These are phyloP conservation scores for Diaporthe sp. DNA, from an alignment of 2,329 filamentous ascomycete species.

Conservation along the genomic window DNA sequence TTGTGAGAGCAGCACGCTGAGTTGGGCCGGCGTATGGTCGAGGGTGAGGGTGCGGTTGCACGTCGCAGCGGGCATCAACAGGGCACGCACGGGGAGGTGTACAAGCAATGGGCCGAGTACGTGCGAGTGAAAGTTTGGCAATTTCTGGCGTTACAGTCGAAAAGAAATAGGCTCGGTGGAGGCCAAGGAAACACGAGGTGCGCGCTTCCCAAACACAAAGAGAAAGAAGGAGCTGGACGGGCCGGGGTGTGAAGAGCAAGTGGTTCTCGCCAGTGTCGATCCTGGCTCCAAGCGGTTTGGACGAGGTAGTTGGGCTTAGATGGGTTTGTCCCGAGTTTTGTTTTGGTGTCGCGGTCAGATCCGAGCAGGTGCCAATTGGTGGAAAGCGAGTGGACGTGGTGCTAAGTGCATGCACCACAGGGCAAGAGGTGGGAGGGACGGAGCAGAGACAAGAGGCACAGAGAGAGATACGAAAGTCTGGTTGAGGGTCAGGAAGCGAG, in stretches of 20 bases:
- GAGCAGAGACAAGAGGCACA: background rate
- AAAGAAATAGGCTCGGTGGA: conserved; percentile 17
- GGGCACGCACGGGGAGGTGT: conserved; percentile 18
- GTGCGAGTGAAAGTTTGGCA: background rate
- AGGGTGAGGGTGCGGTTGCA: background rate
- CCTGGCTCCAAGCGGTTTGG: conserved; percentile 1
- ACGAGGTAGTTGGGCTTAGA: conserved; percentile 4
- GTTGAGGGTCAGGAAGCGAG: conserved; percentile 18
- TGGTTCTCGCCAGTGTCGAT: conserved; percentile 23
- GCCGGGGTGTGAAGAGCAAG: conserved; percentile 13
- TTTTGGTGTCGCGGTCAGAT: conserved; percentile 33
- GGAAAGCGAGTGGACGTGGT: conserved; percentile 38
- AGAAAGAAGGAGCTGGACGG: conserved; percentile 24
- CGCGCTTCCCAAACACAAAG: conserved; percentile 17
- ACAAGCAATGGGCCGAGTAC: background rate
- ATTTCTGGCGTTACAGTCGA: conserved; percentile 16
- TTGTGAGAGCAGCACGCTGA: background rate
- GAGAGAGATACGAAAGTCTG: conserved; percentile 20
- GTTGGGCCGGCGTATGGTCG: background rate
- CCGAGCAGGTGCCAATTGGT: conserved; percentile 16
- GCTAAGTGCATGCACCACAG: conserved; percentile 2
- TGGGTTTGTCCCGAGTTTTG: conserved; percentile 24
- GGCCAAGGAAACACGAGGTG: conserved; percentile 14
- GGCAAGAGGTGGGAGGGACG: background rate
- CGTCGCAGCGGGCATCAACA: conserved; percentile 17